Evolutionary conservation across 2,329 filamentous ascomycete genomes (phyloP), one percentile per base, ranked within the genome.

Genomic region (Fusarium siculi): DNA sequence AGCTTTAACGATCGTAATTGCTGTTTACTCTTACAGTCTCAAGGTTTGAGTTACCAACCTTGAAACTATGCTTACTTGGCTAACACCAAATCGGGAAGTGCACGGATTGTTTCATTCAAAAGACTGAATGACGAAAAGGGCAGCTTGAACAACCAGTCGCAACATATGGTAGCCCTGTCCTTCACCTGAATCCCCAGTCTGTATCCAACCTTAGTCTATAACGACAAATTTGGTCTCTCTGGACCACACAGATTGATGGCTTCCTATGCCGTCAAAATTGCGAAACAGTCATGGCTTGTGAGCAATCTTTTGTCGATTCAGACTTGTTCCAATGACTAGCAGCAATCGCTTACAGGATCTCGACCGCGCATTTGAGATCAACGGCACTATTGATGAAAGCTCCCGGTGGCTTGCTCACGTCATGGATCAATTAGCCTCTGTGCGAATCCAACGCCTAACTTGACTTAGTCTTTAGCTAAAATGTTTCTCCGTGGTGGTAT

Each of bases 31-130:
- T 19, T 21, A 34, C n/a, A 28, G 11, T 7, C 14, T 43, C 16
- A 55, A 25, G 37, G 23, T 39, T 21, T 32, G 25, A 8, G 23
- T 40, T 47, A 34, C 40, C 66, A 74, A 68, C 58, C 58, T 73
- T 72, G 63, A 74, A 68, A 57, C 63, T 67, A 72, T 74, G 71
- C 67, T 62, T 74, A 65, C 25, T 57, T 37, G 43, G 25, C 11
- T 6, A 34, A 32, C 4, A 58, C 5, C 23, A 9, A n/a, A n/a
- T n/a, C 19, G 9, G 40, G 10, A 36, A 43, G n/a, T 21, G 54
- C 40, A 57, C 42, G 16, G 32, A 0, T 49, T 50, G 32, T 57
- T 57, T 57, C 37, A 34, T 9, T 16, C 23, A 21, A 36, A 47
- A 18, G 19, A 18, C 5, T 37, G 16, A 30, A 49, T 14, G 30